Base-by-base conservation (phyloP, 352 stramenopile species). In the Plasmopara viticola region DNA sequence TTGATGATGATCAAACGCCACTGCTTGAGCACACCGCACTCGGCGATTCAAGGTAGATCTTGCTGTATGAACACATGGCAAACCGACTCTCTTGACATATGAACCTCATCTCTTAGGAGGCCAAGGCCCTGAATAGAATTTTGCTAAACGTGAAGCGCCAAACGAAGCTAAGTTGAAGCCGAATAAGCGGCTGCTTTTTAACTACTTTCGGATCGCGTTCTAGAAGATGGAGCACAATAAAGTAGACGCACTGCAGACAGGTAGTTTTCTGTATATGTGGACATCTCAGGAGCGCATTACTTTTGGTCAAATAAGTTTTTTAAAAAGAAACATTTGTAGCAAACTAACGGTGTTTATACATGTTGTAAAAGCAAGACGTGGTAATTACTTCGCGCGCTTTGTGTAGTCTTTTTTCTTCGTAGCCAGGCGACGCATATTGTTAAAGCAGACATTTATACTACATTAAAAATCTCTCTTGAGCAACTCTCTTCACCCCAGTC, bases 131-230 rank as follows among this genome's bases (percentile, higher is more conserved):
- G 6, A 50, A 20, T n/a, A 48, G 37, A 39, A 12, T 58, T n/a
- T 64, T 33, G 49, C 50, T 64, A 12, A 65, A 60, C 41, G 52
- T 65, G 17, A 65, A 65, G 47, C 47, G 25, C 14, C 60, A 17
- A 60, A 65, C 39, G 1, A 18, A 38, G 28, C 34, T 9, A 18
- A 2, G 9, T 9, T 53, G 5, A 25, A 5, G 7, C 51, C 55
- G 25, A 47, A 55, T 12, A 12, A 56, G 39, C 46, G 42, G 35
- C 51, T 58, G 34, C 58, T 65, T 28, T 53, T 51, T 14, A 39
- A 18, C 6, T 28, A 64, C 28, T 37, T 54, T 12, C 17, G 54
- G n/a, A 18, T 65, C 8, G 40, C 46, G 13, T 43, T 65, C 12
- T 46, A 64, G 45, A 45, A 64, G 44, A 64, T 51, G 20, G 53